A percentile compares a stretch with the other conserved stretches of the same genome.
Evolutionary conservation across 768 basidiomycete species (phyloP).

Genomic region (Leccinum variicolor): DNA sequence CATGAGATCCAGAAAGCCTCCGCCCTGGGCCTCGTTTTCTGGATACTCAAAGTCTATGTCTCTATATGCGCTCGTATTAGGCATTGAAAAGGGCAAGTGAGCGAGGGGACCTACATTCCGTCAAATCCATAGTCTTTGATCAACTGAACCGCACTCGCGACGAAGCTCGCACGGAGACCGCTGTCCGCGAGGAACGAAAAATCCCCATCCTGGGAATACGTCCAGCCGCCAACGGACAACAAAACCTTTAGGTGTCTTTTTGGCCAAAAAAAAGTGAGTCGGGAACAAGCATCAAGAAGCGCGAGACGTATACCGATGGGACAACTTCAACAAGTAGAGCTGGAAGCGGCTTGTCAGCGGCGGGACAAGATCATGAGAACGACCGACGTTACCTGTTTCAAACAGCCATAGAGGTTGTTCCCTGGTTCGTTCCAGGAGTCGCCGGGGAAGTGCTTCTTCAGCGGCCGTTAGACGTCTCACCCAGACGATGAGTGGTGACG

Average conservation of each 20-base stretch:
- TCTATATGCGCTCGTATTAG: constrained; percentile 29
- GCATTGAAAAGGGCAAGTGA: not conserved
- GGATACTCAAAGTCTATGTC: constrained; percentile 84
- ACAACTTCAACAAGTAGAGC: constrained; percentile 56
- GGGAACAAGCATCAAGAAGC: not conserved
- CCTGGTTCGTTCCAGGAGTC: constrained; percentile 75
- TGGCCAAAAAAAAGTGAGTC: not conserved
- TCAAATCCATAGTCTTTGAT: constrained; percentile 79
- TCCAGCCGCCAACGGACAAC: constrained; percentile 60
- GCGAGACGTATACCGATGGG: constrained; percentile 37
- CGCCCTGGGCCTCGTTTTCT: constrained; percentile 50
- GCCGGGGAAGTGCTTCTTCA: constrained; percentile 64
- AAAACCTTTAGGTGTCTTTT: constrained; percentile 47
- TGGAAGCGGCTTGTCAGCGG: not conserved
- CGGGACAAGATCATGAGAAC: not conserved
- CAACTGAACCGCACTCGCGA: constrained; percentile 56
- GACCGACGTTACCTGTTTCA: constrained; percentile 62
- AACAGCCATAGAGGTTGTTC: constrained; percentile 75
- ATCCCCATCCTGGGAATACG: constrained; percentile 67
- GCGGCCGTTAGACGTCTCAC: constrained; percentile 2
- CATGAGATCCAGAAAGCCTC: constrained; percentile 63
- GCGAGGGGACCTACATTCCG: constrained; percentile 50
- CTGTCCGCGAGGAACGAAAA: constrained; percentile 60
- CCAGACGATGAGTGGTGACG: not conserved
- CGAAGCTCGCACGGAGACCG: constrained; percentile 52